Conservation (phyloP, 352 stramenopile species). For the Phytophthora sp. region DNA sequence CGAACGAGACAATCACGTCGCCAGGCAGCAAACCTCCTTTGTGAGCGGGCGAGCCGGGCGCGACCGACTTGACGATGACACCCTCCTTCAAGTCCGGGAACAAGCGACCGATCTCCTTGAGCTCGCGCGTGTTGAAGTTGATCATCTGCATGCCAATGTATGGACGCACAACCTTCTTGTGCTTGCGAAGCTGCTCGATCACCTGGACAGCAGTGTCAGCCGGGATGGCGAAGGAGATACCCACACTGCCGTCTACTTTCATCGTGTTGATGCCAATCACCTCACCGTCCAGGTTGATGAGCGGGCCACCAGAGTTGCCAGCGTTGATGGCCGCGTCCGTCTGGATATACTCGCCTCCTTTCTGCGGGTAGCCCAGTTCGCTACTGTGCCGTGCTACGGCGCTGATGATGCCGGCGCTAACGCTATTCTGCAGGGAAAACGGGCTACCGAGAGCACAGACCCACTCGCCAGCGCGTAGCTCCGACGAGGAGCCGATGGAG, state of each 20-base stretch:
- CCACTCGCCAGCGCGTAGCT: slow-evolving; percentile 90
- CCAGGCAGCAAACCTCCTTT: slow-evolving; percentile 74
- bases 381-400: slow-evolving; percentile 88
- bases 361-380: slow-evolving; percentile 86
- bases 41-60: slow-evolving; percentile 76
- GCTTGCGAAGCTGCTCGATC: slow-evolving; percentile 88
- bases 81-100: slow-evolving; percentile 81
- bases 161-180: slow-evolving; percentile 88
- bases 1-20: slow-evolving; percentile 82
- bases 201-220: slow-evolving; percentile 91
- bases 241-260: slow-evolving; percentile 90
- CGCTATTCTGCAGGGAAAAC: slow-evolving; percentile 91
- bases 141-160: slow-evolving; percentile 95
- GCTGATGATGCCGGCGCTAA: slow-evolving; percentile 93
- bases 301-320: slow-evolving; percentile 93
- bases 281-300: slow-evolving; percentile 93
- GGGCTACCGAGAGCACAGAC: slow-evolving; percentile 93
- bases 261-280: slow-evolving; percentile 96
- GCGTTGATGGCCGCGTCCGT: slow-evolving; percentile 95
- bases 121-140: slow-evolving; percentile 76
- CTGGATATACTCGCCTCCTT: slow-evolving; percentile 92
- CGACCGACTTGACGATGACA: slow-evolving; percentile 86
- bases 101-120: slow-evolving; percentile 67
- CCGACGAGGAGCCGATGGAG: slow-evolving; percentile 67
- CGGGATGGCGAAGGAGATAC: slow-evolving; percentile 94